These are phyloP conservation scores for Bryoglossum gracile DNA, from an alignment of 495 filamentous ascomycete genomes.

Conservation along the genomic window DNA sequence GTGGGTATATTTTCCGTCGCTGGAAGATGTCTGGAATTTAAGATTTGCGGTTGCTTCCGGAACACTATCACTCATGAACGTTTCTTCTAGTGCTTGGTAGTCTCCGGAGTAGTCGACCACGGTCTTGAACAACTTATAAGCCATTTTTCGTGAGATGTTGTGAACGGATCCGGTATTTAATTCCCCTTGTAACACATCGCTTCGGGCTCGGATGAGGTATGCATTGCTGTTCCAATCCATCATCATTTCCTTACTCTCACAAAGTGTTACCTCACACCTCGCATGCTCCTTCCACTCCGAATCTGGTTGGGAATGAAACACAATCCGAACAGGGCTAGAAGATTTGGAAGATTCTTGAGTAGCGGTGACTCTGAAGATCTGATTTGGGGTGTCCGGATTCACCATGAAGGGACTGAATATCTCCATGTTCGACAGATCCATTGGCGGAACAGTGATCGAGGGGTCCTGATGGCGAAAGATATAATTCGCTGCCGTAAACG, in stretches of 20 bases:
- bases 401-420: neutral
- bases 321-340: constrained; percentile 15
- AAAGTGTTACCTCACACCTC: neutral
- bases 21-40: neutral
- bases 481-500: neutral
- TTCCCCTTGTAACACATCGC: constrained; percentile 20
- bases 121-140: constrained; percentile 62
- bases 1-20: neutral
- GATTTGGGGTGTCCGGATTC: neutral
- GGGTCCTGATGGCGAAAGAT: neutral
- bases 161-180: constrained; percentile 49
- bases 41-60: constrained; percentile 65
- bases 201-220: neutral
- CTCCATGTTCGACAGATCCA: neutral
- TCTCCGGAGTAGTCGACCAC: constrained; percentile 59
- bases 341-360: too few species aligned
- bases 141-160: constrained; percentile 57
- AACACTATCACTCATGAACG: constrained; percentile 61
- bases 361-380: constrained; percentile 18
- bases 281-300: neutral
- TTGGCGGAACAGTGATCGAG: neutral
- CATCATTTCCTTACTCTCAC: neutral
- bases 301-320: neutral
- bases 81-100: constrained; percentile 65
- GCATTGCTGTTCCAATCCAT: neutral